Evolutionary conservation across 169 alveolate genomes (phyloP).

Genomic region (Cystoisospora suis): DNA sequence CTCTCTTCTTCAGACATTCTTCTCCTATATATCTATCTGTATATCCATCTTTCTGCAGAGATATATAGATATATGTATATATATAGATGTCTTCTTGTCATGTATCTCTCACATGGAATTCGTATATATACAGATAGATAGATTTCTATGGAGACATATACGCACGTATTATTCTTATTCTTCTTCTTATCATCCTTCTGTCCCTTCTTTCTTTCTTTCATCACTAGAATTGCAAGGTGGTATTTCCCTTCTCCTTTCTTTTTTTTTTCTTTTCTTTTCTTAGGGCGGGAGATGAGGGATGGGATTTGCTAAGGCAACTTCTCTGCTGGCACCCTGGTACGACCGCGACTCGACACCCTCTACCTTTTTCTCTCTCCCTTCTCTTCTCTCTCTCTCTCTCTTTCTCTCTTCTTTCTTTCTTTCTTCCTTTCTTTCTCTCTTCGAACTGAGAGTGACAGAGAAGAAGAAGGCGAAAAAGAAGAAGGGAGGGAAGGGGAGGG

Average conservation of each 20-base stretch:
- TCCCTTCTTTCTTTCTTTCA: too few species aligned
- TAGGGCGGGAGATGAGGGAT: conserved; percentile 55
- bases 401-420: not conserved
- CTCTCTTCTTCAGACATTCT: too few species aligned
- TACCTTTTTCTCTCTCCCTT: not conserved
- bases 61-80: not conserved
- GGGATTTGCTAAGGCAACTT: conserved; percentile 44
- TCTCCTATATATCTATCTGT: too few species aligned
- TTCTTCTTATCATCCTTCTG: not conserved
- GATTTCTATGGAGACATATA: too few species aligned
- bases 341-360: not conserved
- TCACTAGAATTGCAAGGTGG: too few species aligned
- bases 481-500: too few species aligned
- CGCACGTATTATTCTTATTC: not conserved
- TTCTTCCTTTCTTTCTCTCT: not conserved
- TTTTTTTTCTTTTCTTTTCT: not conserved
- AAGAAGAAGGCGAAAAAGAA: too few species aligned
- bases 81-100: not conserved
- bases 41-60: not conserved
- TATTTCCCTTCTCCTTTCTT: not conserved
- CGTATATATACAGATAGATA: too few species aligned
- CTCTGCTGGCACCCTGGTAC: conserved; percentile 49
- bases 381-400: not conserved
- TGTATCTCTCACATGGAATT: too few species aligned
- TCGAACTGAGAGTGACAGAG: not conserved